phyloP scores from a whole-genome alignment of 1,139 yeast genomes.

The Saccharomyces hybrid region DNA sequence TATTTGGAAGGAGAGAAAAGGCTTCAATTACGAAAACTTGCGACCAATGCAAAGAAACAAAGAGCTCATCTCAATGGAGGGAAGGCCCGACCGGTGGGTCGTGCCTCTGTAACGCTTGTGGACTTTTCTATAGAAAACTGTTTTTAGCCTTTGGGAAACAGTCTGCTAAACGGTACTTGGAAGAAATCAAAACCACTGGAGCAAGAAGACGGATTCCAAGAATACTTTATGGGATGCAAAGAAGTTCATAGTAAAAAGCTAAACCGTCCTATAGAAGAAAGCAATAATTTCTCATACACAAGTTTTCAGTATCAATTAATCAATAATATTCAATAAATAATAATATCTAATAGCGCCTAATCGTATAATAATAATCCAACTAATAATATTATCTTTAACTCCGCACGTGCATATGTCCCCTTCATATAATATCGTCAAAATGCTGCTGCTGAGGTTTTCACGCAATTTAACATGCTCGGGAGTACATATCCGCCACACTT shows the following conservation, averaged over 20 bases:
- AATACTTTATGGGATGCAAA: neutral
- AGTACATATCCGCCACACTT: no score
- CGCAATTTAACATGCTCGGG: no score
- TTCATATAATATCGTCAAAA: no score
- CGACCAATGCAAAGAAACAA: neutral
- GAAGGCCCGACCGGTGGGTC: slow-evolving; percentile 73
- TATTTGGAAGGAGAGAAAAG: neutral
- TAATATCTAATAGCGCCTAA: no score
- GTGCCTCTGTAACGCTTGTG: slow-evolving; percentile 86
- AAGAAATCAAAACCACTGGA: neutral
- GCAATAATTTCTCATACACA: no score
- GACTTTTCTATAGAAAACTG: slow-evolving; percentile 42
- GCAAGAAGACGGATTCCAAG: neutral
- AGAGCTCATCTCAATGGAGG: slow-evolving; percentile 70
- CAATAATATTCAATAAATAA: no score
- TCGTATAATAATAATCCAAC: no score
- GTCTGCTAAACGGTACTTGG: neutral
- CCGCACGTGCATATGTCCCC: no score
- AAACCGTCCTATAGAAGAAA: neutral
- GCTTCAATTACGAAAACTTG: neutral
- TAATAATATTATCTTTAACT: no score
- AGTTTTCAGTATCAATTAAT: no score
- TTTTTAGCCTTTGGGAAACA: neutral
- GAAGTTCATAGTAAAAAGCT: neutral
- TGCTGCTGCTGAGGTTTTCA: no score